Evolutionary conservation across 768 basidiomycete species (phyloP).

Genomic region (Naematelia aurantialba): DNA sequence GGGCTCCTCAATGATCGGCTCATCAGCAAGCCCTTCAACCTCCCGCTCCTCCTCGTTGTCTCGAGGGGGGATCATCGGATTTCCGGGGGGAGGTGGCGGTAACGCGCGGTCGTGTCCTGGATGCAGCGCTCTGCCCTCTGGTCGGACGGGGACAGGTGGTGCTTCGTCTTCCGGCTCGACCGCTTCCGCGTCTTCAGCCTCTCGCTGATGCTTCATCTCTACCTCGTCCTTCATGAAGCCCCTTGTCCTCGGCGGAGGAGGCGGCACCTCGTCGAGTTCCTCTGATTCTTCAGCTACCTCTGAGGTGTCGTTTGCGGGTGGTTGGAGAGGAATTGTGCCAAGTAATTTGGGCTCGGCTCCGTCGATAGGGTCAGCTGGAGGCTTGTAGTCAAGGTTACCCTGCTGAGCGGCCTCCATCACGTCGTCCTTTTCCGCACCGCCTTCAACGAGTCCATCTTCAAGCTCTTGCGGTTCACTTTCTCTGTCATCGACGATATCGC

Average conservation of each 20-base stretch:
- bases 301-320: slow-evolving; percentile 22
- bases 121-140: not conserved
- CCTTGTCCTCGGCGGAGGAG: slow-evolving; percentile 22
- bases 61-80: slow-evolving; percentile 18
- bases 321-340: slow-evolving; percentile 31
- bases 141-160: slow-evolving; percentile 10
- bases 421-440: slow-evolving; percentile 33
- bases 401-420: slow-evolving; percentile 20
- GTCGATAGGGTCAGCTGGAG: slow-evolving; percentile 4
- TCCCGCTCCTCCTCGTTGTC: slow-evolving; percentile 33
- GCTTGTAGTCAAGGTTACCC: slow-evolving; percentile 17
- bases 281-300: slow-evolving; percentile 14
- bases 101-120: slow-evolving; percentile 6
- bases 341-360: not conserved
- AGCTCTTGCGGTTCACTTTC: slow-evolving; percentile 21
- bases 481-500: slow-evolving; percentile 20
- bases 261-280: slow-evolving; percentile 6
- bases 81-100: slow-evolving; percentile 27
- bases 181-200: slow-evolving; percentile 21
- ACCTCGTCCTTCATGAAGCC: slow-evolving; percentile 42
- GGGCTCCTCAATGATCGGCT: slow-evolving; percentile 9
- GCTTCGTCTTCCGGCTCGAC: slow-evolving; percentile 30
- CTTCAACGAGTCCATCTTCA: slow-evolving; percentile 28
- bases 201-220: slow-evolving; percentile 43
- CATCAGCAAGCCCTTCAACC: slow-evolving; percentile 18